Evolutionary conservation across 768 basidiomycete genomes (phyloP).

Genomic region (Phaffia tasmanica): DNA sequence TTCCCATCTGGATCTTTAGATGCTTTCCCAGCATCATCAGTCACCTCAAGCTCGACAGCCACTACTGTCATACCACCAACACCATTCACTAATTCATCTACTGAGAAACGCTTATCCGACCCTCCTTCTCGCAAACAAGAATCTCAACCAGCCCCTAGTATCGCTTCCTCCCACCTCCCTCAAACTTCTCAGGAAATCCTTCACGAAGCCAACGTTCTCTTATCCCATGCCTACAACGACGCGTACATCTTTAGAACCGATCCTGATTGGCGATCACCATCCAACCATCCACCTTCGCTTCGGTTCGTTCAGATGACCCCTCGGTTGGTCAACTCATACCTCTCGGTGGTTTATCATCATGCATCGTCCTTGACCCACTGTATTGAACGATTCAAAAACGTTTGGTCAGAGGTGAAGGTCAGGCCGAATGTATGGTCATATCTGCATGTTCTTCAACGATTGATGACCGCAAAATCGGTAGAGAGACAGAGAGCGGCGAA

Average conservation of each 20-base stretch:
- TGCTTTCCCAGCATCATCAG: conserved; percentile 48
- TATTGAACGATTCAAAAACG: conserved; percentile 45
- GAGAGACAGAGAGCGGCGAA: conserved; percentile 7
- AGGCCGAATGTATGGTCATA: conserved; percentile 49
- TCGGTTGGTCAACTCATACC: conserved; percentile 63
- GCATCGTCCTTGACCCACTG: conserved; percentile 44
- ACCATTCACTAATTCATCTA: not conserved
- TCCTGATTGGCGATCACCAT: not conserved
- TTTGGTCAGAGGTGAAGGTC: conserved; percentile 45
- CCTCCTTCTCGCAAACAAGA: not conserved
- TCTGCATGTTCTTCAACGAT: conserved; percentile 58
- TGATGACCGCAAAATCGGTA: conserved; percentile 37
- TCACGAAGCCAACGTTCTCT: conserved; percentile 27
- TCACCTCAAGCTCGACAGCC: conserved; percentile 48
- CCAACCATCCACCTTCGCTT: conserved; percentile 43
- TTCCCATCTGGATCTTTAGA: not conserved
- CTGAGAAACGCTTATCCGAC: not conserved
- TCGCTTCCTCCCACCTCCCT: conserved; percentile 27
- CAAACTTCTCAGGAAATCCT: conserved; percentile 28
- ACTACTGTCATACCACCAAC: not conserved
- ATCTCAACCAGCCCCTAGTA: conserved; percentile 4
- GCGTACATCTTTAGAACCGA: not conserved
- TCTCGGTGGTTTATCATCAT: conserved; percentile 62
- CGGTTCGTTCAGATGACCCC: conserved; percentile 49
- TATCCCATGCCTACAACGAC: conserved; percentile 18